Base-by-base conservation (phyloP, 257 asterid genomes). In the Nicotiana benthamiana region DNA sequence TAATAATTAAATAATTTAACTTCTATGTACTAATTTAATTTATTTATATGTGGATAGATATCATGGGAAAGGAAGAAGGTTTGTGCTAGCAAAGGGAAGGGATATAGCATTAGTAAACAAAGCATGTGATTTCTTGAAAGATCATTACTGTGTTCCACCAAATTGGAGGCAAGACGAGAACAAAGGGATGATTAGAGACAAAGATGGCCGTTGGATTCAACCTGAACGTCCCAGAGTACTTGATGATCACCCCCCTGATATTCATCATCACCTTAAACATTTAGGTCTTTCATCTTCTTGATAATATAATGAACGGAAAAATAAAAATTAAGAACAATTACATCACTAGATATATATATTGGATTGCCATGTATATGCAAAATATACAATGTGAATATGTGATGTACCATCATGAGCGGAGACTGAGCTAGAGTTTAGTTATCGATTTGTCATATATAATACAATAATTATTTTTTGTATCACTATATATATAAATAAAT, bases 81-180 rank as follows among this genome's bases (percentile, higher is more conserved):
- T 90, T 46, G 79, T 80, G 86, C 79, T 86, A 0, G 82, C 83
- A 51, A 86, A 40, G 11, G 88, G 86, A 1, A 87, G 93, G 61
- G 94, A 90, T 56, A 82, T 84, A 24, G 91, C 94, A 7, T 80
- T 90, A 60, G 93, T 90, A 18, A 90, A 90, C 67, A 90, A 89
- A 70, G 85, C 75, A 1, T 82, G 93, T 40, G 91, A 87, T 67
- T 87, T 87, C 82, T 79, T 90, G 80, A 87, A 87, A 43, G 89
- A 89, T 61, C 88, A 89, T 26, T 82, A 77, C 6, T 82, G 87
- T 63, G 82, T 90, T 48, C 92, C 92, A 28, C 90, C 93, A 11
- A 26, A n/a, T 16, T 90, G 94, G 94, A 84, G 89, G 79, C 93
- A 89, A 52, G 85, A 86, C 60, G 83, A 82, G 66, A 90, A 90